phyloP scores from a whole-genome alignment of 1,139 yeast species.

The Kurtzmaniella quercitrusa region DNA sequence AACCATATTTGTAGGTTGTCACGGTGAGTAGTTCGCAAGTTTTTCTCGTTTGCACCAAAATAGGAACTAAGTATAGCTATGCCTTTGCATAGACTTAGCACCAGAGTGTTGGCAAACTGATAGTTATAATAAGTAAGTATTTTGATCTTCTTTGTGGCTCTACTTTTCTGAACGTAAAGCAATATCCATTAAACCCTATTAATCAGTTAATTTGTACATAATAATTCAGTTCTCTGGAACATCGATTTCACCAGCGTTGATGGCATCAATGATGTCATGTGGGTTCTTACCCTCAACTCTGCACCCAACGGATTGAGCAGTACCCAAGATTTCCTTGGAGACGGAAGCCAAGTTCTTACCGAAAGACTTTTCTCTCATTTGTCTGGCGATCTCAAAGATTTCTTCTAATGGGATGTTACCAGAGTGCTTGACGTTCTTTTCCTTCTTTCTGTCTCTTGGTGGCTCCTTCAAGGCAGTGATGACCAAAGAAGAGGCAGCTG shows the following conservation, averaged over 20 bases:
- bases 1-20: slow-evolving; percentile 37
- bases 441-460: slow-evolving; percentile 99
- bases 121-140: not conserved
- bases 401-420: slow-evolving; percentile 98
- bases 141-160: slow-evolving; percentile 1
- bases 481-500: slow-evolving; percentile 98
- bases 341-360: slow-evolving; percentile 97
- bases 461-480: slow-evolving; percentile 99
- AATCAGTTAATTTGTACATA: slow-evolving; percentile 33
- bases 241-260: slow-evolving; percentile 97
- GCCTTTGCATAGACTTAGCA: slow-evolving; percentile 48
- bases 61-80: slow-evolving; percentile 76
- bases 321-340: slow-evolving; percentile 98
- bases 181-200: slow-evolving; percentile 32
- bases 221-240: slow-evolving; percentile 73
- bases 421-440: slow-evolving; percentile 98
- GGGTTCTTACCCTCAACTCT: slow-evolving; percentile 99
- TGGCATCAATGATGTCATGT: slow-evolving; percentile 96
- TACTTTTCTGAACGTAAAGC: slow-evolving; percentile 7
- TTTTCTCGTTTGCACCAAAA: slow-evolving; percentile 93
- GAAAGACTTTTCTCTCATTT: slow-evolving; percentile 95
- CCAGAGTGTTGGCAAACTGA: slow-evolving; percentile 95
- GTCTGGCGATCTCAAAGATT: slow-evolving; percentile 95
- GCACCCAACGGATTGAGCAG: slow-evolving; percentile 99
- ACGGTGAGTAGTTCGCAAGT: slow-evolving; percentile 74